These are phyloP conservation scores for Populus tremula DNA, from an alignment of 345 rosid genomes.

Conservation along the genomic window DNA sequence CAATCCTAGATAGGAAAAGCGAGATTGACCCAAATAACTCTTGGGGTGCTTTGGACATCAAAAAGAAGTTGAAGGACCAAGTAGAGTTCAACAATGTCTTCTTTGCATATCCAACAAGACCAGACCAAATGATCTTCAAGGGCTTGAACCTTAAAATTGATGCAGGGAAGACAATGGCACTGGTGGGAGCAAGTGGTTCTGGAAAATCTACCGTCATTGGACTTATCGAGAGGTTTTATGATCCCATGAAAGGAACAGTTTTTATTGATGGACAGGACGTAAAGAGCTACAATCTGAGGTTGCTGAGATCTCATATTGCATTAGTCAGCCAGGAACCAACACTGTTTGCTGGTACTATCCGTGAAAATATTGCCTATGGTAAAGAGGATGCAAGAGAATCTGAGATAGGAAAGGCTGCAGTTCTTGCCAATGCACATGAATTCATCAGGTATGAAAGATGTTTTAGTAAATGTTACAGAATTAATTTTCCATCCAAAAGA, in stretches of 20 bases:
- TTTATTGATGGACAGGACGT: constrained; percentile 49
- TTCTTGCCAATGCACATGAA: constrained; percentile 61
- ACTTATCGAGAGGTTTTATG: constrained; percentile 62
- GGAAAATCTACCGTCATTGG: constrained; percentile 65
- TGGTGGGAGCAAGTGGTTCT: constrained; percentile 63
- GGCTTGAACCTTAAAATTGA: constrained; percentile 58
- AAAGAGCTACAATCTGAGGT: constrained; percentile 45
- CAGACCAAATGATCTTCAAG: constrained; percentile 51
- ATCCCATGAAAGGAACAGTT: constrained; percentile 49
- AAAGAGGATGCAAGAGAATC: constrained; percentile 46
- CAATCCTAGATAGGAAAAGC: constrained; percentile 49
- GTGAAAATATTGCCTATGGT: constrained; percentile 58
- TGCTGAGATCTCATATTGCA: constrained; percentile 52
- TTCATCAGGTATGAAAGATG: constrained; percentile 45
- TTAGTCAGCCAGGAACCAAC: constrained; percentile 72
- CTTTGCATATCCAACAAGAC: constrained; percentile 62
- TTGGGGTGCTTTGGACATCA: constrained; percentile 25
- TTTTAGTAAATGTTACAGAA: background rate
- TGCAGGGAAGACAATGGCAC: constrained; percentile 52
- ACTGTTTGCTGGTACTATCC: constrained; percentile 59
- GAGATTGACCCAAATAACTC: constrained; percentile 50
- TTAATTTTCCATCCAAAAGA: no score
- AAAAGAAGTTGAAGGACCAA: constrained; percentile 39
- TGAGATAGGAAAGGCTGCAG: constrained; percentile 53
- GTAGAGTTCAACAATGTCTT: constrained; percentile 54